Evolutionary conservation across 257 asterid species (phyloP).

Genomic region (Eucommia ulmoides): DNA sequence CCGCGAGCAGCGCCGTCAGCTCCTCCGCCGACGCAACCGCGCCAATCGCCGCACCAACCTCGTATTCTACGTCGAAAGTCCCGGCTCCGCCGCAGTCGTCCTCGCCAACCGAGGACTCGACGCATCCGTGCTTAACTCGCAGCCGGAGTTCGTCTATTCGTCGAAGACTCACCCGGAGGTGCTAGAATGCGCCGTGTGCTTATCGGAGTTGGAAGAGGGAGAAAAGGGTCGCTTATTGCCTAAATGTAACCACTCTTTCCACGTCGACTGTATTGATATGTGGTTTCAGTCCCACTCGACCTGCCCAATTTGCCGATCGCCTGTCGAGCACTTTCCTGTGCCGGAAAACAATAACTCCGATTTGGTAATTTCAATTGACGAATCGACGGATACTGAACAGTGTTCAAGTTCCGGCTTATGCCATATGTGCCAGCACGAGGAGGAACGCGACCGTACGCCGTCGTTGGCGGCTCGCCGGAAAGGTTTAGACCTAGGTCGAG

Average conservation of each 20-base stretch:
- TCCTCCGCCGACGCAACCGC: constrained; percentile 35
- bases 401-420: constrained; percentile 28
- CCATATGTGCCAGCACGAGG: constrained; percentile 6
- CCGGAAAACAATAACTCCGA: constrained; percentile 12
- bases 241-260: constrained; percentile 60
- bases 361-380: constrained; percentile 4
- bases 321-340: constrained; percentile 31
- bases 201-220: constrained; percentile 56
- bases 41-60: constrained; percentile 26
- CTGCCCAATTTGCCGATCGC: constrained; percentile 75
- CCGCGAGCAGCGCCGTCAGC: constrained; percentile 40
- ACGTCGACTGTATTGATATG: constrained; percentile 67
- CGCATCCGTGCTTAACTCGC: constrained; percentile 33
- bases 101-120: constrained; percentile 41
- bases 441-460: constrained; percentile 7
- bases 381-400: constrained; percentile 15
- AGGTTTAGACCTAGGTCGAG: constrained; percentile 31
- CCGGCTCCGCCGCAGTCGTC: constrained; percentile 12
- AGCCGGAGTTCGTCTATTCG: constrained; percentile 37
- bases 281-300: constrained; percentile 79
- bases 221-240: constrained; percentile 58
- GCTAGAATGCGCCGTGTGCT: constrained; percentile 68
- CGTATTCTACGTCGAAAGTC: constrained; percentile 33
- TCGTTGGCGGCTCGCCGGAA: constrained; percentile 33
- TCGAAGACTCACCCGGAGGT: constrained; percentile 19